These are phyloP conservation scores for Apiospora kogelbergensis DNA, from an alignment of 2,329 filamentous ascomycete species.

Conservation along the genomic window DNA sequence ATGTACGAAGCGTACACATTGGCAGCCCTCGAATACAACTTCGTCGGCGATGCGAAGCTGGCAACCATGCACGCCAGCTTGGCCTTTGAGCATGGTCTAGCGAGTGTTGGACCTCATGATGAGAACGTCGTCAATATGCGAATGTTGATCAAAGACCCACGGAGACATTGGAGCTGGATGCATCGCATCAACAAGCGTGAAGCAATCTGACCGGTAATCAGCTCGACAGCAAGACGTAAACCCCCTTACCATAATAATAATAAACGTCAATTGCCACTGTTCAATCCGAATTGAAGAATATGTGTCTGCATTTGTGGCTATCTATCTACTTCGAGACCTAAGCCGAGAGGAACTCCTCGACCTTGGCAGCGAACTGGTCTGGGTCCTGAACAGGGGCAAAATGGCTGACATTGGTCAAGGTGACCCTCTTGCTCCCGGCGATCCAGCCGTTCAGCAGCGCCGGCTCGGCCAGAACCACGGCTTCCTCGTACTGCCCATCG, in stretches of 20 bases:
- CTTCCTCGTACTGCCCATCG: conserved; percentile 36
- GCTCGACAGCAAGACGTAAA: too few species aligned
- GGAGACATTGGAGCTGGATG: conserved; percentile 41
- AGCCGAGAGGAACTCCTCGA: conserved; percentile 28
- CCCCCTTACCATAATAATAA: too few species aligned
- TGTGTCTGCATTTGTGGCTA: background rate
- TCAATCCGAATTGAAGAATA: background rate
- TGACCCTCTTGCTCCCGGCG: conserved; percentile 35
- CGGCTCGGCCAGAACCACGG: conserved; percentile 38
- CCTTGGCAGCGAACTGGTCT: conserved; percentile 31
- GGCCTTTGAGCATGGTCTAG: conserved; percentile 38
- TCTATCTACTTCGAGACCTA: background rate
- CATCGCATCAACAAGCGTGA: conserved; percentile 24
- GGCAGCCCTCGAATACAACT: conserved; percentile 40
- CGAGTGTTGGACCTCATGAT: conserved; percentile 28
- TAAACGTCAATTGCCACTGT: too few species aligned
- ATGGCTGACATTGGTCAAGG: conserved; percentile 39
- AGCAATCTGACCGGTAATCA: too few species aligned
- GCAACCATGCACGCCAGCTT: conserved; percentile 35
- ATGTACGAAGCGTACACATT: conserved; percentile 36
- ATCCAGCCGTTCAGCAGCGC: conserved; percentile 35
- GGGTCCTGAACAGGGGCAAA: conserved; percentile 44
- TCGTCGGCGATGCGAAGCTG: conserved; percentile 37
- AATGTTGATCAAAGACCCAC: conserved; percentile 33
- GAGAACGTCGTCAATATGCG: conserved; percentile 35